Evolutionary conservation across 1,284 basidiomycete species (phyloP), one percentile per base, ranked within the genome.

Genomic region (Chalciporus piperatoides): DNA sequence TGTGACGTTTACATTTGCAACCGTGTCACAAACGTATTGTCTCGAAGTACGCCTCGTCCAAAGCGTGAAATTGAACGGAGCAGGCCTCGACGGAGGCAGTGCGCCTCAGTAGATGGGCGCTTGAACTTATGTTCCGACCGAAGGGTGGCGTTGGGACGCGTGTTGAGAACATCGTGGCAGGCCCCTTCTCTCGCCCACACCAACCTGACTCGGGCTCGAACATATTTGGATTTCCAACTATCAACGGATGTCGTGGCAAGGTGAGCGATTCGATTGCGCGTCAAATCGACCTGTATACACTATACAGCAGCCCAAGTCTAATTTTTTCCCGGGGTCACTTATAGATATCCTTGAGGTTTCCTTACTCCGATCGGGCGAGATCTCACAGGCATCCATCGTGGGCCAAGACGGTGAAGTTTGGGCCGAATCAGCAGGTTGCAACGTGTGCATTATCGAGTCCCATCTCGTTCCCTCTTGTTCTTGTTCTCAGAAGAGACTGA

Each of bases 391-490:
- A 36, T 92, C 92, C 38, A 97, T 97, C 70, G 57, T 97, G 46
- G 94, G 93, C 36, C 80, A 79, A 56, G 73, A 82, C 60, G 92
- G 93, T 44, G 93, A 95, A 53, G 78, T 95, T 23, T 97, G 95
- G 95, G 94, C 92, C 17, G 61, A 78, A 6, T 82, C 83, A 12
- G 11, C 78, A 8, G 88, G 84, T n/a, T 94, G 87, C 71, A 78
- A 67, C 27, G 92, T 96, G 67, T 68, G 86, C 69, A 32, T 53
- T 33, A 45, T 54, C 39, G 27, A 6, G n/a, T 23, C 3, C 15
- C n/a, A 9, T 38, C 21, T n/a, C 40, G 15, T 15, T 49, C 27
- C 25, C 7, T 21, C 6, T 44, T n/a, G 15, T 17, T 30, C 7
- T 48, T 25, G 17, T 19, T 5, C 14, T 19, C 41, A 32, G 36